These are phyloP conservation scores for Triticum urartu DNA, from an alignment of 176 grass and related monocot genomes.

Conservation along the genomic window DNA sequence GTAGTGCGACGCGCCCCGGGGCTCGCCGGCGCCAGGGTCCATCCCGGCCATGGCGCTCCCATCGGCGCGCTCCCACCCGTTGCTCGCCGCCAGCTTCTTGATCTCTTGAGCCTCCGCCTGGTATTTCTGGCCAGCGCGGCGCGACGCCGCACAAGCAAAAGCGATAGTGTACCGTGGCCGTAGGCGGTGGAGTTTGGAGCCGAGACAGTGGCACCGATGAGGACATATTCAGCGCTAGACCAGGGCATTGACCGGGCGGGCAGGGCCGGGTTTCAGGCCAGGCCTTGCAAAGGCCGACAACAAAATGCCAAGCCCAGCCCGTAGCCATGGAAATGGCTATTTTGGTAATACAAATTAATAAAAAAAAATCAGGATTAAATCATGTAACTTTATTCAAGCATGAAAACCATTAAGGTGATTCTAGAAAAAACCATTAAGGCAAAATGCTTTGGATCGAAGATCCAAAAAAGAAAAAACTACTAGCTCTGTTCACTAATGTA, in stretches of 20 bases:
- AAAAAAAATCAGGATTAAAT: too few relatives aligned
- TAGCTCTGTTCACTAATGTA: too few relatives aligned
- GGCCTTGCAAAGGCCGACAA: not conserved
- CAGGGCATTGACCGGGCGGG: not conserved
- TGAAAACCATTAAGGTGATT: too few relatives aligned
- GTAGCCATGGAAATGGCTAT: not conserved
- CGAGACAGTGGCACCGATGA: not conserved
- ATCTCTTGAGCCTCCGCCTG: not conserved
- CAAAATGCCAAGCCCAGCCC: not conserved
- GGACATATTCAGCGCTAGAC: not conserved
- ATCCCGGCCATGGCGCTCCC: conserved; percentile 54
- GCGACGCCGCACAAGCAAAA: conserved; percentile 37
- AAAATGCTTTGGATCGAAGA: too few relatives aligned
- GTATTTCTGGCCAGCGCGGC: not conserved
- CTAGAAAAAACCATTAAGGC: too few relatives aligned
- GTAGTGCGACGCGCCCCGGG: conserved; percentile 51
- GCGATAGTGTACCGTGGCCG: not conserved
- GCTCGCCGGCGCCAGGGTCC: conserved; percentile 24
- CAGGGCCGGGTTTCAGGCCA: not conserved
- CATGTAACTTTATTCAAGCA: too few relatives aligned
- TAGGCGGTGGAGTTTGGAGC: not conserved
- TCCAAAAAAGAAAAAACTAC: too few relatives aligned
- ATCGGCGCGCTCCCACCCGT: conserved; percentile 78
- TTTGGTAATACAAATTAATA: not conserved
- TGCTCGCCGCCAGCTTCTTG: conserved; percentile 77